Evolutionary conservation across 345 rosid genomes (phyloP), one percentile per base, ranked within the genome.

Genomic region (Eucalyptus pauciflora): DNA sequence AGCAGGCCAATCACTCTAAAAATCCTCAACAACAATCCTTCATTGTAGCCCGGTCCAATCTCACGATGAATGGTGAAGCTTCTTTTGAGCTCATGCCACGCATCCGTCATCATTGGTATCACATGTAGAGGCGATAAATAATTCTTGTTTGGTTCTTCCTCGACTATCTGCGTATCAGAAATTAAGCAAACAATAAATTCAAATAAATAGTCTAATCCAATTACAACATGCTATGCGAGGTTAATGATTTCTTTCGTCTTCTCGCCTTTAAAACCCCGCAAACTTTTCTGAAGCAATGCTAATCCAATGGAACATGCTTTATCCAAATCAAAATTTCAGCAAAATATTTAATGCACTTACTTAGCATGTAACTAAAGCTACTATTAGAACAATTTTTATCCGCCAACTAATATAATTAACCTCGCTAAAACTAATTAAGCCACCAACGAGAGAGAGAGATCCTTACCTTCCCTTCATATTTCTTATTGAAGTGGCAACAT

Each of bases 111-210:
- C 93, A 92, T 94, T 3, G 97, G 96, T 49, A 93, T 25, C 11
- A 60, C 89, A 95, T 94, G 93, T 22, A 93, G 22, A 49, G 92
- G 49, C 22, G 88, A 91, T 86, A 94, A 94, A 92, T 95, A 95
- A 90, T 95, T 95, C 93, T 94, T 96, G 91, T 95, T 95, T 13
- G 97, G 98, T 71, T 94, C 96, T 54, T 96, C 98, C 31, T 64
- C 5, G 54, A 94, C 37, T 20, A 95, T 91, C 97, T 95, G 90
- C 5, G 17, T 46, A 46, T 31, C 33, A 62, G 4, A 62, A 89
- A 33, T 64, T 64, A n/a, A n/a, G 76, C 41, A 64, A 64, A 64
- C 41, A 16, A n/a, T n/a, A 15, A 64, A 64, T n/a, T 64, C 18
- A 8, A 64, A 64, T 64, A 18, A 64, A 6, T 64, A 64, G 33